A percentile compares a stretch with the other conserved stretches of the same genome.
Evolutionary conservation across 257 asterid species (phyloP).

Genomic region (Solanum appendiculatum): DNA sequence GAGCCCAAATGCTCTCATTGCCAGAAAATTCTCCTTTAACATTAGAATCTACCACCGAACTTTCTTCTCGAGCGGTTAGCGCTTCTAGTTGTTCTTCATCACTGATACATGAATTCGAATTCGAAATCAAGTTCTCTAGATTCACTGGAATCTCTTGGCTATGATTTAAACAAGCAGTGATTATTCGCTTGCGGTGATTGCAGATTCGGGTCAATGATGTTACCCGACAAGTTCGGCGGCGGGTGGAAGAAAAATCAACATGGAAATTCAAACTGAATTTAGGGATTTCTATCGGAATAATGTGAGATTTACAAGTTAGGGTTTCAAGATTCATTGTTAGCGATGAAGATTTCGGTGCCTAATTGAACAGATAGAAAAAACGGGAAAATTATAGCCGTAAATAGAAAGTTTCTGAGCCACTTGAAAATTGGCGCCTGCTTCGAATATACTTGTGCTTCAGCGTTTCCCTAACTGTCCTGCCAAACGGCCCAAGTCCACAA

Average conservation of each 20-base stretch:
- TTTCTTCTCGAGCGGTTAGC: conserved; percentile 8
- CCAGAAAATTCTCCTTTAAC: conserved; percentile 32
- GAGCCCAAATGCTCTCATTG: conserved; percentile 53
- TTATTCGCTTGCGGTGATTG: not conserved
- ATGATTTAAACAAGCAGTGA: conserved; percentile 30
- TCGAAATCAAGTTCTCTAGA: not conserved
- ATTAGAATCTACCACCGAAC: conserved; percentile 14
- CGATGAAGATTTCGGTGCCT: not conserved
- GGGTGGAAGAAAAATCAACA: not conserved
- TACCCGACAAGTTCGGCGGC: not conserved
- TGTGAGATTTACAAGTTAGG: conserved; percentile 18
- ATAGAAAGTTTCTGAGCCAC: not conserved
- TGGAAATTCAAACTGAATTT: not conserved
- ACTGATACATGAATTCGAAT: not conserved
- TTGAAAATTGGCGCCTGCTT: not conserved
- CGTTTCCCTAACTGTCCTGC: not conserved
- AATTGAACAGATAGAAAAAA: not conserved
- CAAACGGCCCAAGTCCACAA: not conserved
- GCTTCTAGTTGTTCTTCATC: conserved; percentile 2
- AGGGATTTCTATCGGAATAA: conserved; percentile 7
- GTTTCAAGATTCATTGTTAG: conserved; percentile 32
- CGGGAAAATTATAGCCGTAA: not conserved
- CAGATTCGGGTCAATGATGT: not conserved
- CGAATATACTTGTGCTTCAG: not conserved
- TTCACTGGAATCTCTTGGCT: conserved; percentile 18